Base-by-base conservation (phyloP, 352 stramenopile genomes). In the Pythium monospermum region DNA sequence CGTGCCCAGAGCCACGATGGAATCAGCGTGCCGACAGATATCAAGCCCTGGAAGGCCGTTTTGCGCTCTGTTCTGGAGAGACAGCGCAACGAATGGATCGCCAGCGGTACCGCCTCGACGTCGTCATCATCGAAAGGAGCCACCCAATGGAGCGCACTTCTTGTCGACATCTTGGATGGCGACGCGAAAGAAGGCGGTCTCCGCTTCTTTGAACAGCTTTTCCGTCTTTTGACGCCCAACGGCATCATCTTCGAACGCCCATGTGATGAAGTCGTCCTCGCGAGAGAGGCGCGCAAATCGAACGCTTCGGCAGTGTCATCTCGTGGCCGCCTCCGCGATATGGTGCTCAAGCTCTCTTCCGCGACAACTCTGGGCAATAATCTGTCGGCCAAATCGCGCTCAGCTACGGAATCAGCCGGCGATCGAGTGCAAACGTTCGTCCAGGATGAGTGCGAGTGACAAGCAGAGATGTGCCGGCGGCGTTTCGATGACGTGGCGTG, bases 261-360 rank as follows among this genome's bases (percentile, higher is more conserved):
- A 0, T 27, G 19, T 2, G 13, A 18, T 0, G 37, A 53, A 2
- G 11, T n/a, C n/a, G n/a, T n/a, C n/a, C n/a, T n/a, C n/a, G n/a
- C n/a, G n/a, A n/a, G n/a, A n/a, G n/a, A n/a, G n/a, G n/a, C n/a
- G n/a, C n/a, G n/a, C n/a, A n/a, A n/a, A n/a, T n/a, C n/a, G n/a
- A n/a, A n/a, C n/a, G n/a, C n/a, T n/a, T n/a, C n/a, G n/a, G n/a
- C n/a, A n/a, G n/a, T n/a, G n/a, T n/a, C n/a, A n/a, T 16, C 15
- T 13, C 41, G 33, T 23, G n/a, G 19, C 4, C 44, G 46, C 8
- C 47, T 61, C 26, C 59, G 52, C 4, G 59, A 55, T 4, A 53
- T 66, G 51, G 59, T 66, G 3, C 12, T 51, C 6, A 66, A 61
- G 41, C 30, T 61, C 5, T 48, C 59, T 6, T n/a, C n/a, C n/a